A percentile compares a stretch with the other conserved stretches of the same genome.
Evolutionary conservation across 768 basidiomycete genomes (phyloP).

Genomic region (Porphyrellus cyaneotinctus): DNA sequence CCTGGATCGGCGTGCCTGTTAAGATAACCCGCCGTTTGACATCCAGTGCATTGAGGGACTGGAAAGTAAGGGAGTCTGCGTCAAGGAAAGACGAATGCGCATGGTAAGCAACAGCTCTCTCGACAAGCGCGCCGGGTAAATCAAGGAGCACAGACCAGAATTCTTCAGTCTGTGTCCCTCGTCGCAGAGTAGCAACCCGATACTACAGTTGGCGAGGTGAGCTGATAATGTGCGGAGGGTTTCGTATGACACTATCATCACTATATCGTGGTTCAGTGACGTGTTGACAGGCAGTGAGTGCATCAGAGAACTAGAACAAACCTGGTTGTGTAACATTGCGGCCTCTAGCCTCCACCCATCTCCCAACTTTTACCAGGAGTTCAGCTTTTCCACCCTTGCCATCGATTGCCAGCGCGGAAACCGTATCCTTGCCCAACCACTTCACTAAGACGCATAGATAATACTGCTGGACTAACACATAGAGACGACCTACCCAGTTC

Average conservation of each 20-base stretch:
- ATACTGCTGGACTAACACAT: not conserved
- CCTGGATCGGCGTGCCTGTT: constrained; percentile 92
- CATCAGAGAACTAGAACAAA: constrained; percentile 28
- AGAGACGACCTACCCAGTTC: constrained; percentile 70
- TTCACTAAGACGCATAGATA: constrained; percentile 54
- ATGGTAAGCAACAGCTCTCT: constrained; percentile 1
- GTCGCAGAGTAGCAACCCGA: constrained; percentile 93
- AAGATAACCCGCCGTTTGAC: constrained; percentile 90
- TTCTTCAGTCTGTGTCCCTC: constrained; percentile 98
- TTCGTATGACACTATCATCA: constrained; percentile 99
- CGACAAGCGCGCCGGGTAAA: not conserved
- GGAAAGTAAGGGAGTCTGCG: constrained; percentile 82
- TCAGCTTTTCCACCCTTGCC: constrained; percentile 88
- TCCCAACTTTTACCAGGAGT: constrained; percentile 69
- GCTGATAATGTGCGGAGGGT: constrained; percentile 78
- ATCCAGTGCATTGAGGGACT: constrained; percentile 74
- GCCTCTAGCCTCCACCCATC: constrained; percentile 88
- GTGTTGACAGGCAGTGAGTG: not conserved
- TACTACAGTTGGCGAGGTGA: constrained; percentile 72
- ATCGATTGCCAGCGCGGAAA: constrained; percentile 84
- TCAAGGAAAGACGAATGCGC: not conserved
- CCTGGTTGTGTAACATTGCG: constrained; percentile 91
- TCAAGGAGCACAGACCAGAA: constrained; percentile 54
- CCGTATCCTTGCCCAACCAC: constrained; percentile 86
- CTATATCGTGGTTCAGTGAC: constrained; percentile 36